These are phyloP conservation scores for Lactarius deliciosus DNA, from an alignment of 768 basidiomycete genomes.

Conservation along the genomic window DNA sequence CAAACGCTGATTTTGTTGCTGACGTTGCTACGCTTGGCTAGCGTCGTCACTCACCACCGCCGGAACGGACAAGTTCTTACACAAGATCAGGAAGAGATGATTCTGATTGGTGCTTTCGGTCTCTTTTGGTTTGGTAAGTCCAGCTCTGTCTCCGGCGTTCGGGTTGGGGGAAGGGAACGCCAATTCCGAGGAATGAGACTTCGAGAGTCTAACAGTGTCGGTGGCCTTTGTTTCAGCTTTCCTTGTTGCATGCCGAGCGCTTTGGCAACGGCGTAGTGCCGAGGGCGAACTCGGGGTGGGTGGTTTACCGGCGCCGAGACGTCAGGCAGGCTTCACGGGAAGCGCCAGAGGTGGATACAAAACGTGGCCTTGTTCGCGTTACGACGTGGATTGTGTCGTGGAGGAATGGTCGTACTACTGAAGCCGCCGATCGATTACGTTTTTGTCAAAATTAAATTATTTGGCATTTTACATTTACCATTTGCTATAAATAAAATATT, in stretches of 20 bases:
- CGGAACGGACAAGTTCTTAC: conserved; percentile 60
- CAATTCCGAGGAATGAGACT: not conserved
- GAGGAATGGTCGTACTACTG: conserved; percentile 65
- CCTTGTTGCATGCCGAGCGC: conserved; percentile 45
- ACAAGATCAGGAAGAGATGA: conserved; percentile 69
- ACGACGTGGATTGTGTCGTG: conserved; percentile 65
- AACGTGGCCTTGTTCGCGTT: conserved; percentile 49
- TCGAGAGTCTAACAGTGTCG: not conserved
- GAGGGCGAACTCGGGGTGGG: conserved; percentile 27
- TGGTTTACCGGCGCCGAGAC: conserved; percentile 26
- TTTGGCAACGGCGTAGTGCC: conserved; percentile 25
- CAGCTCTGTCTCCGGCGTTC: not conserved
- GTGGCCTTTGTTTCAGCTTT: conserved; percentile 37
- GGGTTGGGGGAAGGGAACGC: not conserved
- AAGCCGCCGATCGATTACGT: not conserved
- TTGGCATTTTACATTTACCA: not conserved
- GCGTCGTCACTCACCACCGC: conserved; percentile 67
- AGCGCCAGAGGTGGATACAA: conserved; percentile 17
- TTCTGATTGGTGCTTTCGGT: conserved; percentile 68
- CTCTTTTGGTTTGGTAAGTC: conserved; percentile 74
- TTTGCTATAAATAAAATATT: not conserved
- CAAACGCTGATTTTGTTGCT: not conserved
- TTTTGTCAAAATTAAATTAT: not conserved
- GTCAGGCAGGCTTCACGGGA: conserved; percentile 27
- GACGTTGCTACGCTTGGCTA: conserved; percentile 33